phyloP scores from a whole-genome alignment of 176 grass and related monocot species.

The Areca catechu region DNA sequence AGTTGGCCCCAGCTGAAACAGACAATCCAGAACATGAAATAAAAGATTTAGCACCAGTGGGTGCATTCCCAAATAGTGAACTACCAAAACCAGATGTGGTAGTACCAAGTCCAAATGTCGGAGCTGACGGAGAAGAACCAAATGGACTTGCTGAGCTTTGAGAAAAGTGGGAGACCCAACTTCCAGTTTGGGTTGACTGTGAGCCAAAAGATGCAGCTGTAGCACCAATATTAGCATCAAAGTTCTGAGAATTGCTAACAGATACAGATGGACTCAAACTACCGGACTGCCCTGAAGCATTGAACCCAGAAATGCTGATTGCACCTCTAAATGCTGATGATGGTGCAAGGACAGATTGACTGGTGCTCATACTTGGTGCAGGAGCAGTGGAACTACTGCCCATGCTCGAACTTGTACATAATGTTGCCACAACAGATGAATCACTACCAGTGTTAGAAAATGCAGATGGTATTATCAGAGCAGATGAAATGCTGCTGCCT shows the following conservation, averaged over 20 bases:
- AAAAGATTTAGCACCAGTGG: conserved; percentile 4
- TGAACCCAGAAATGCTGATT: conserved; percentile 31
- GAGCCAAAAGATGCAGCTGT: conserved; percentile 19
- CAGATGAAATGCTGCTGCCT: conserved; percentile 21
- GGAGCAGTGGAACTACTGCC: conserved; percentile 21
- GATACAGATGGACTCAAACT: conserved; percentile 19
- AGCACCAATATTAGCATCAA: conserved; percentile 4
- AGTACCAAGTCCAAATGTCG: conserved; percentile 24
- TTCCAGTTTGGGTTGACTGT: conserved; percentile 20
- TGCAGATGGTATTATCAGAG: not conserved
- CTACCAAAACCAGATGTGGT: conserved; percentile 37
- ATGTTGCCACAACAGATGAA: not conserved
- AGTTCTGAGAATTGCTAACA: conserved; percentile 20
- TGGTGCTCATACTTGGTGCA: not conserved
- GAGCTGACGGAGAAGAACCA: conserved; percentile 10
- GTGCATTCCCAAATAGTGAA: conserved; percentile 40
- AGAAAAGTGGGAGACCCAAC: conserved; percentile 12
- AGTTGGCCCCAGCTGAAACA: conserved; percentile 1
- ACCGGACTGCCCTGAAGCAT: conserved; percentile 32
- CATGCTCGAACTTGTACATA: conserved; percentile 11
- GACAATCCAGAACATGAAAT: conserved; percentile 4
- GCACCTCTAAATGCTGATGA: conserved; percentile 29
- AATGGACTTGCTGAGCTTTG: conserved; percentile 28
- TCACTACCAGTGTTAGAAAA: not conserved
- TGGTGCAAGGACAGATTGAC: conserved; percentile 23